Percentiles rank a stretch among this genome's conserved stretches.
Evolutionary conservation across 1,284 basidiomycete species (phyloP).

Genomic region (Porogramme epimiltina): DNA sequence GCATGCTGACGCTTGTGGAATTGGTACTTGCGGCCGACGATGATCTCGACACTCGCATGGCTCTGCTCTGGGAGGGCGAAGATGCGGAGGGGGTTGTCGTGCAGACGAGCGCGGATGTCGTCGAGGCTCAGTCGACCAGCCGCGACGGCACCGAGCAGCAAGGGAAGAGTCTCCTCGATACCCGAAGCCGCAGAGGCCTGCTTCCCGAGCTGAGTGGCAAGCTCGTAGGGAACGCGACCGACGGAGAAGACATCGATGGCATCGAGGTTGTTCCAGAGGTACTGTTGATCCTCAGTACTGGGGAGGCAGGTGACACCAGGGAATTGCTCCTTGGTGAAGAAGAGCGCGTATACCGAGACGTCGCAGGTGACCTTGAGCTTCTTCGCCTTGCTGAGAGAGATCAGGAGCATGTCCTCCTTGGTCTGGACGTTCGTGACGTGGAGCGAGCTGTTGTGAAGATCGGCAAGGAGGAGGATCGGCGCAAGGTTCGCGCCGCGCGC

Average conservation of each 20-base stretch:
- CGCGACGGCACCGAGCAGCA: constrained; percentile 87
- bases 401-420: constrained; percentile 88
- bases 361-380: constrained; percentile 96
- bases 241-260: constrained; percentile 93
- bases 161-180: constrained; percentile 85
- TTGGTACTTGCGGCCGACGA: constrained; percentile 75
- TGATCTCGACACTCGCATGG: constrained; percentile 92
- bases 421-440: constrained; percentile 94
- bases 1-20: constrained; percentile 51
- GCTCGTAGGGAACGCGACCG: constrained; percentile 80
- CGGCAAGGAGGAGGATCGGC: constrained; percentile 91
- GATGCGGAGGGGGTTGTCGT: constrained; percentile 92
- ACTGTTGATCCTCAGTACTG: constrained; percentile 76
- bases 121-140: constrained; percentile 83
- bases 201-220: constrained; percentile 73
- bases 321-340: constrained; percentile 84
- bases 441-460: constrained; percentile 86
- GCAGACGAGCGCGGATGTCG: constrained; percentile 79
- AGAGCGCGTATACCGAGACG: constrained; percentile 90
- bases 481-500: constrained; percentile 93
- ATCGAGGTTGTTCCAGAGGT: constrained; percentile 87
- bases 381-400: constrained; percentile 94
- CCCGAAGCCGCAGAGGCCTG: constrained; percentile 76
- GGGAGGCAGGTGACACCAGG: constrained; percentile 73
- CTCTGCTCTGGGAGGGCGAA: constrained; percentile 88